These are phyloP conservation scores for Daldinia sp. DNA, from an alignment of 2,329 filamentous ascomycete genomes.

Conservation along the genomic window DNA sequence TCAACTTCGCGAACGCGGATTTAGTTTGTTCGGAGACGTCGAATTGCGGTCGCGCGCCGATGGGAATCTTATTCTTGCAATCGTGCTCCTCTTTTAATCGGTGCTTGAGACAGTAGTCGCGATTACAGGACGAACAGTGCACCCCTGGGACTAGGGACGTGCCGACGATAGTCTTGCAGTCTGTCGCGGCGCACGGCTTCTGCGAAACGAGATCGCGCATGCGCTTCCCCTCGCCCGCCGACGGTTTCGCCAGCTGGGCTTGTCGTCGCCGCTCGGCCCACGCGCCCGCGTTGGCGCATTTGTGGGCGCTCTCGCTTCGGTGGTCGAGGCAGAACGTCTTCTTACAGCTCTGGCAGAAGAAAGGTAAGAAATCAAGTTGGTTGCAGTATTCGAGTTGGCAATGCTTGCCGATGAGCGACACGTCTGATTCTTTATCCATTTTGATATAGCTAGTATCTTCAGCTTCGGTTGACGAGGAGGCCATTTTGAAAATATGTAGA, in stretches of 20 bases:
- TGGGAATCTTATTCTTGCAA: constrained; percentile 78
- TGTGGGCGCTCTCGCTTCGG: constrained; percentile 85
- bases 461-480: constrained; percentile 60
- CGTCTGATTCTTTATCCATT: constrained; percentile 79
- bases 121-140: constrained; percentile 77
- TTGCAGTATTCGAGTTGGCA: constrained; percentile 94
- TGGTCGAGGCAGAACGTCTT: constrained; percentile 94
- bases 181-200: constrained; percentile 74
- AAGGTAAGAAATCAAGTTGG: constrained; percentile 95
- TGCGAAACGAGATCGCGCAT: constrained; percentile 68
- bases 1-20: constrained; percentile 80
- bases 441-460: constrained; percentile 72
- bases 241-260: constrained; percentile 65
- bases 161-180: constrained; percentile 78
- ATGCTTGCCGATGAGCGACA: constrained; percentile 87
- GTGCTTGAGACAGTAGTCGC: constrained; percentile 83
- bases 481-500: constrained; percentile 56
- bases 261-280: constrained; percentile 70
- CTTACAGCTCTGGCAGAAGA: constrained; percentile 89
- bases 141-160: constrained; percentile 76
- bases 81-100: constrained; percentile 84
- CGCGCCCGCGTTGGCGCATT: constrained; percentile 70
- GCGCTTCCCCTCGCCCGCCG: constrained; percentile 65
- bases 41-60: constrained; percentile 62
- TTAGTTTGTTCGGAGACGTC: constrained; percentile 72